phyloP scores from a whole-genome alignment of 306 rosid genomes.

The Cucumis hystrix region DNA sequence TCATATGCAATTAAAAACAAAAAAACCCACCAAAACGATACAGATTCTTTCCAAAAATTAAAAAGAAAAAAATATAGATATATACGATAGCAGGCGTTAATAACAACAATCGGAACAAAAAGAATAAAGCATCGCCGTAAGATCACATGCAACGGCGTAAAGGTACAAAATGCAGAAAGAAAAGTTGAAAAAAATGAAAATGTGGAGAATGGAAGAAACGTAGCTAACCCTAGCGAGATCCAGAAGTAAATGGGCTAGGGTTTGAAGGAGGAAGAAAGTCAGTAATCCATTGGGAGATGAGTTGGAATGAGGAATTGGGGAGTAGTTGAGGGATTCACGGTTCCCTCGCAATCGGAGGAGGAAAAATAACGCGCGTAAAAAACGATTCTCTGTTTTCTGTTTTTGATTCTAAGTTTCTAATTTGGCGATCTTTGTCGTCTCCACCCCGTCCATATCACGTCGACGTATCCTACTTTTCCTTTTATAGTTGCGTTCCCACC shows the following conservation, averaged over 20 bases:
- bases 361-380: background rate
- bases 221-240: conserved; percentile 8
- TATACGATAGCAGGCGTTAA: background rate
- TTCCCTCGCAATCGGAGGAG: background rate
- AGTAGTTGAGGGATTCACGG: background rate
- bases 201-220: background rate
- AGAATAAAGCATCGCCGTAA: background rate
- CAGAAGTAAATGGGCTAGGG: conserved; percentile 2
- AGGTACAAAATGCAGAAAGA: background rate
- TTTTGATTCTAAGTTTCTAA: background rate
- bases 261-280: background rate
- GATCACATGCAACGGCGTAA: background rate
- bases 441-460: background rate
- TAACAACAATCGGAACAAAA: background rate
- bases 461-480: background rate
- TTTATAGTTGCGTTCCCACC: background rate
- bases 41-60: background rate
- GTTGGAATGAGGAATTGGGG: background rate
- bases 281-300: background rate
- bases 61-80: background rate
- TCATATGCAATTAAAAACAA: background rate
- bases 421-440: background rate
- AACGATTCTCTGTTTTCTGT: background rate
- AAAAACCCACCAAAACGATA: background rate
- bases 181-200: background rate